Conservation (phyloP, 129 eudicot species). For the Tagetes patula region DNA sequence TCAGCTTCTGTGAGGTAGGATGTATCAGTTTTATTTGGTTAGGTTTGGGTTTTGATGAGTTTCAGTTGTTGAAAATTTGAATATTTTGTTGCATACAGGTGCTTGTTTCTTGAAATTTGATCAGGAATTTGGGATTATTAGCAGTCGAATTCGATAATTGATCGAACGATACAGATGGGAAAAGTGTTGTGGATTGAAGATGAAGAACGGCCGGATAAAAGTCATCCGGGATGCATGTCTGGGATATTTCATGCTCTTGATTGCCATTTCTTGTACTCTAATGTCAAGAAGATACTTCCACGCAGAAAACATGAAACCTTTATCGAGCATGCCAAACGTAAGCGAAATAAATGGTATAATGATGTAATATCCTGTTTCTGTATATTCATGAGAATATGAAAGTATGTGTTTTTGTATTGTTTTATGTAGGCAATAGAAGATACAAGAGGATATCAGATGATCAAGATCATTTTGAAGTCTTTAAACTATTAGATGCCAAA, state of each 20-base stretch:
- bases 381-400: background rate
- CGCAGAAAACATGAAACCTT: conserved; percentile 32
- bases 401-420: background rate
- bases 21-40: conserved; percentile 4
- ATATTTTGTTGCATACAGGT: background rate
- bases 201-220: conserved; percentile 35
- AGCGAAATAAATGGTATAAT: conserved; percentile 5
- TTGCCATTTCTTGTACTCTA: conserved; percentile 52
- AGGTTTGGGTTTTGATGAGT: background rate
- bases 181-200: conserved; percentile 41
- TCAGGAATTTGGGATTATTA: conserved; percentile 20
- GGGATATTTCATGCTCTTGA: conserved; percentile 55
- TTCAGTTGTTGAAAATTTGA: background rate
- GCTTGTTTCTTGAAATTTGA: conserved; percentile 22
- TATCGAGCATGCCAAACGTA: conserved; percentile 33
- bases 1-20: background rate
- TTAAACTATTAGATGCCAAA: conserved; percentile 37
- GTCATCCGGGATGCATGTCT: conserved; percentile 59
- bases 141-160: conserved; percentile 9
- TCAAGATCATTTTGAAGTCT: conserved; percentile 34
- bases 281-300: conserved; percentile 56
- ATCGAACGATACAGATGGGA: conserved; percentile 40
- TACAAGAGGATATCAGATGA: conserved; percentile 26
- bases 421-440: conserved; percentile 38
- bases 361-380: background rate